Base-by-base conservation (phyloP, 208 protist species). In the Trypanosoma conorhini region DNA sequence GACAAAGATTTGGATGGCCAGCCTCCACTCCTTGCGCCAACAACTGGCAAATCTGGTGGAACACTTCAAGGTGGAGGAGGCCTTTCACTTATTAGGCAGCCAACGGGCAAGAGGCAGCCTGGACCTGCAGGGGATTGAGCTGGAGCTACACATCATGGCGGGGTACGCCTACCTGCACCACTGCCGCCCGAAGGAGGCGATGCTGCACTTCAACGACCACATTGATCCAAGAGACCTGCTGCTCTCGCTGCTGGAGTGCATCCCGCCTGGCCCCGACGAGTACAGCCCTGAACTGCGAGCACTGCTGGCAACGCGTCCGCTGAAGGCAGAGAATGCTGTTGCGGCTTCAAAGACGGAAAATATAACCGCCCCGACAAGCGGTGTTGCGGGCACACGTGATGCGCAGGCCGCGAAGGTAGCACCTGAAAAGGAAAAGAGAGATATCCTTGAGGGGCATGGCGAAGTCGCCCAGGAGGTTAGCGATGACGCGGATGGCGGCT, bases 211-310 rank as follows among this genome's bases (percentile, higher is more conserved):
- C 58, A 76, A 77, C n/a, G 63, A 77, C 61, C 76, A 77, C 62
- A 72, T 94, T 22, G 88, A 94, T 70, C 80, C 85, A 17, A 80
- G 88, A 42, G 87, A 94, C 33, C 65, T 96, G 56, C 65, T 91
- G 21, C 55, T 88, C 15, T 62, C 80, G 22, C 40, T 94, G 0
- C 88, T 85, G 21, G 85, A 94, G 19, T 88, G 85, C 68, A 70
- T 90, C 30, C 85, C 88, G n/a, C 80, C 83, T 17, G 22, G 38
- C 21, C 59, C 65, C 2, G 31, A 70, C 3, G 58, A 79, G 24
- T 83, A 83, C 66, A 80, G 65, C 19, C 24, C 52, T 26, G 70
- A 71, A 33, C 59, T 83, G 38, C 17, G 24, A 8, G 22, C 21
- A 26, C 35, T 83, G 19, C 60, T 83, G 50, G 55, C 12, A 40